phyloP scores from a whole-genome alignment of 441 rosid species.

The Pelargonium fulgidum region DNA sequence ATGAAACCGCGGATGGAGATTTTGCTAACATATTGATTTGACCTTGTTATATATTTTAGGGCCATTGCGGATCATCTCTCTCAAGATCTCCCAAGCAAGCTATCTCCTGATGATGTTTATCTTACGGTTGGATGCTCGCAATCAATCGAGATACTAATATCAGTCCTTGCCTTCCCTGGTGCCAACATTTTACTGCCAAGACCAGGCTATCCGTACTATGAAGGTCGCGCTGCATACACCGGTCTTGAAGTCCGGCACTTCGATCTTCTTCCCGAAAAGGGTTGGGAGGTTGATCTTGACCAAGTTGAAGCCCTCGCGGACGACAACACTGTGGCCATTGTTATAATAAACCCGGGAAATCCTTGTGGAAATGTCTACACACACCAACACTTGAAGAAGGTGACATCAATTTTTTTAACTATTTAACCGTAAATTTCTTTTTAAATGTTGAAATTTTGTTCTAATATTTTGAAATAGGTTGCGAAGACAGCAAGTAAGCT shows the following conservation, averaged over 20 bases:
- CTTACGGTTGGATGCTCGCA: slow-evolving; percentile 48
- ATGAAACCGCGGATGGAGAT: too few species aligned
- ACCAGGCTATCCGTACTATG: slow-evolving; percentile 51
- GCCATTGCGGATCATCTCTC: slow-evolving; percentile 56
- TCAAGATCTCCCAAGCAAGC: slow-evolving; percentile 38
- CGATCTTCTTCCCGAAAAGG: slow-evolving; percentile 52
- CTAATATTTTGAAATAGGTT: slow-evolving; percentile 26
- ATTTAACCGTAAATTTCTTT: neutral
- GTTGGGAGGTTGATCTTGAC: slow-evolving; percentile 55
- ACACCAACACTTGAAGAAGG: slow-evolving; percentile 46
- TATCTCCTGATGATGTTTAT: slow-evolving; percentile 47
- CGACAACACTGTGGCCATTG: slow-evolving; percentile 48
- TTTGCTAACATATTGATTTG: neutral
- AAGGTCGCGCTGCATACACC: slow-evolving; percentile 28
- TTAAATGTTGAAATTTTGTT: neutral
- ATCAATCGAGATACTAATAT: slow-evolving; percentile 36
- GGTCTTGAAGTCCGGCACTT: slow-evolving; percentile 47
- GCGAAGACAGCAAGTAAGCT: slow-evolving; percentile 52
- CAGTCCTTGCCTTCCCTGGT: slow-evolving; percentile 38
- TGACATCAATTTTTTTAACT: slow-evolving; percentile 7
- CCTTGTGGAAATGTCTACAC: slow-evolving; percentile 59
- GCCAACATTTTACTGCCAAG: slow-evolving; percentile 55
- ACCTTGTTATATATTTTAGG: slow-evolving; percentile 23
- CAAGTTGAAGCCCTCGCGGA: slow-evolving; percentile 42
- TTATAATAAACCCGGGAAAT: slow-evolving; percentile 48